A percentile compares a stretch with the other conserved stretches of the same genome.
Conservation (phyloP, 2,329 filamentous ascomycete genomes). For the Neobulgaria alba region DNA sequence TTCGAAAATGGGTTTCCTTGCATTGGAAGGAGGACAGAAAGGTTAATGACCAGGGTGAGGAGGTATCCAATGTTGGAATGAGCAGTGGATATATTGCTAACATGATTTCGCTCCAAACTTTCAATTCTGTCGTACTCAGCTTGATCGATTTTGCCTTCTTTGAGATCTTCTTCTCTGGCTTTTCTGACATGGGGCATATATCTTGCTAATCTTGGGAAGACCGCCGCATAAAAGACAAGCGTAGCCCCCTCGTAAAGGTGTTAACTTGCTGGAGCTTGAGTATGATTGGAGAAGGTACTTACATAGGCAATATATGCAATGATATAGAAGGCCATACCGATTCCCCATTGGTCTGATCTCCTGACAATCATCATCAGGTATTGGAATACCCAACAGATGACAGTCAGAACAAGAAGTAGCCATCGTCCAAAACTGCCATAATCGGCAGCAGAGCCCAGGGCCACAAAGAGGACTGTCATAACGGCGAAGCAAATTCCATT, state of each 20-base stretch:
- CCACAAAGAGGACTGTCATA: constrained; percentile 36
- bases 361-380: constrained; percentile 34
- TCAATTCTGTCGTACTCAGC: constrained; percentile 34
- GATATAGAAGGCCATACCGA: constrained; percentile 34
- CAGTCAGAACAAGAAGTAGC: constrained; percentile 33
- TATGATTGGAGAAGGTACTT: constrained; percentile 1
- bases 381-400: constrained; percentile 34
- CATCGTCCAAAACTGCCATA: constrained; percentile 35
- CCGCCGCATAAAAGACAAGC: constrained; percentile 34
- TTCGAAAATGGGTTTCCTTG: constrained; percentile 31
- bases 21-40: constrained; percentile 33
- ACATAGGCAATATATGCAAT: constrained; percentile 33
- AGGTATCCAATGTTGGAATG: constrained; percentile 36
- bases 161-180: constrained; percentile 33
- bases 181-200: constrained; percentile 35
- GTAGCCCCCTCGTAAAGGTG: constrained; percentile 24
- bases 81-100: constrained; percentile 35
- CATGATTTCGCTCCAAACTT: constrained; percentile 34
- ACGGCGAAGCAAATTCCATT: constrained; percentile 35
- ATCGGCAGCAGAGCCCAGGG: constrained; percentile 34
- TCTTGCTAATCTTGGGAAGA: constrained; percentile 33
- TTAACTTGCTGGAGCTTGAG: constrained; percentile 2
- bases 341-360: constrained; percentile 32
- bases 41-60: constrained; percentile 31
- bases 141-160: constrained; percentile 31